Base-by-base conservation (phyloP, 23 red algal species). In the Chondrus crispus region DNA sequence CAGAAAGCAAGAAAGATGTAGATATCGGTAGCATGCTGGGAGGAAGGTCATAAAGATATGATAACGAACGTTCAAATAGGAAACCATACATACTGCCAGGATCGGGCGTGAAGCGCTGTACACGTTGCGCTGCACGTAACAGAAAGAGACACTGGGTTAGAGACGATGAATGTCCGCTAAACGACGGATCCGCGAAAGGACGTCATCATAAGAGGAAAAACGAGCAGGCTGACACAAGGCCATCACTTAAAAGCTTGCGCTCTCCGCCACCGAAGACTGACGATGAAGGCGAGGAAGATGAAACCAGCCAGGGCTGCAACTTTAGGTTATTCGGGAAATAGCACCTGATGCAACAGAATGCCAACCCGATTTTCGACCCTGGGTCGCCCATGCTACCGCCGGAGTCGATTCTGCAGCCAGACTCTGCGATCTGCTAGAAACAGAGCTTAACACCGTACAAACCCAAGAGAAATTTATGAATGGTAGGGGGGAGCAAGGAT, bases 361-460 rank as follows among this genome's bases (percentile, higher is more conserved):
- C 60, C 7, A 66, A 66, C 18, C 60, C 60, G 9, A 66, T 66
- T 7, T 66, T 32, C 18, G 60, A 66, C 18, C 60, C 60, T 7
- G 60, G 60, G 8, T 66, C 60, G 60, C 60, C 60, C 8, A n/a
- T n/a, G n/a, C 37, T 46, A 46, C 71, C 37, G 71, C 71, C 24
- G 71, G 71, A n/a, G 39, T 76, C 43, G 28, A 76, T 46, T 40
- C 30, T 76, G 71, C 71, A 40, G 71, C 39, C 28, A 48, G 39
- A 43, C 71, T 76, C 39, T 76, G 71, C 71, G 71, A 76, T 24
- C 43, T 76, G 39, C 44, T 76, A 20, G 71, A 76, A 38, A 46
- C 43, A 28, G 44, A 76, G 35, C 58, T 64, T 64, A 32, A 30
- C 35, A 64, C 58, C 35, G 26, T 64, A n/a, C 58, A n/a, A 64